Percentiles rank a stretch among this genome's conserved stretches.
Evolutionary conservation across 306 rosid genomes (phyloP).

Genomic region (Cicer yamashitae): DNA sequence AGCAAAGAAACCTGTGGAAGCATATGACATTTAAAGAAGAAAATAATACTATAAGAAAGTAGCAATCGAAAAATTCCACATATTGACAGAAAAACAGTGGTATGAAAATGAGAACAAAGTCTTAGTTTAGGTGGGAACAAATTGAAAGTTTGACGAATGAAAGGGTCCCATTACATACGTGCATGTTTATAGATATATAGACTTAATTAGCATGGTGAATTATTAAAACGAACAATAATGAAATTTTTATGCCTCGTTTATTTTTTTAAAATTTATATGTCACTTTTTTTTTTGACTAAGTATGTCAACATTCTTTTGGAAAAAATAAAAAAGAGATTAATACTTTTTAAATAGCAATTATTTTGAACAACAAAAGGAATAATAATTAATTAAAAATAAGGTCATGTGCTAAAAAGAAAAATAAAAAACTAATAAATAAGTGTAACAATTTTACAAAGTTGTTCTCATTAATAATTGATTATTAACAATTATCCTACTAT

Average conservation of each 20-base stretch:
- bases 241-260: slow-evolving; percentile 1
- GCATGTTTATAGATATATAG: background rate
- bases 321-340: too few relatives aligned
- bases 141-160: slow-evolving; percentile 53
- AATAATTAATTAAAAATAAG: too few relatives aligned
- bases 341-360: too few relatives aligned
- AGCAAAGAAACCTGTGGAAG: slow-evolving; percentile 46
- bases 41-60: background rate
- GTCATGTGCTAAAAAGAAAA: too few relatives aligned
- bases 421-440: too few relatives aligned
- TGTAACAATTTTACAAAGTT: too few relatives aligned
- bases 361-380: too few relatives aligned
- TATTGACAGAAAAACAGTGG: slow-evolving; percentile 51
- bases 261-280: background rate
- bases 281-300: too few relatives aligned
- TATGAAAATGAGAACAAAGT: slow-evolving; percentile 56
- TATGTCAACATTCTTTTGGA: too few relatives aligned
- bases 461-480: too few relatives aligned
- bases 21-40: slow-evolving; percentile 40
- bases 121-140: slow-evolving; percentile 73
- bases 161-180: slow-evolving; percentile 48
- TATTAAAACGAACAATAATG: background rate
- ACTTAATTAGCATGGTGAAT: too few relatives aligned
- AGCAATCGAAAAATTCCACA: slow-evolving; percentile 42
- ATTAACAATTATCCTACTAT: too few relatives aligned